phyloP scores from a whole-genome alignment of 305 asterid genomes.

The Monarda citriodora region DNA sequence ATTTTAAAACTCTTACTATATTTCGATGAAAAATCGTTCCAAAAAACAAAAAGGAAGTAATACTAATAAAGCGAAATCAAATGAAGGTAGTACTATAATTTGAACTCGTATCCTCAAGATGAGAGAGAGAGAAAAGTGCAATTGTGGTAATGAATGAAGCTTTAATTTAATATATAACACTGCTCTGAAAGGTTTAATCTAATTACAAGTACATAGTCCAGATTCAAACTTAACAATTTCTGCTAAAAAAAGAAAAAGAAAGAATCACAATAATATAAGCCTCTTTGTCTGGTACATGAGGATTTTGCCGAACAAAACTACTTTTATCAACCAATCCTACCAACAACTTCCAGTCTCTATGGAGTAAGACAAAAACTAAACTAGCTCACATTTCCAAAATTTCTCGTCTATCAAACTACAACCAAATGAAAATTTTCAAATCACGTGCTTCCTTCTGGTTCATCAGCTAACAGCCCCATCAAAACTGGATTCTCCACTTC shows the following conservation, averaged over 20 bases:
- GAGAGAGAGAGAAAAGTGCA: too few relatives aligned
- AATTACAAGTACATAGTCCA: not conserved
- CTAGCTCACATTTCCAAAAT: not conserved
- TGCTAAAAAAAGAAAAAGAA: not conserved
- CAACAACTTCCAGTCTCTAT: not conserved
- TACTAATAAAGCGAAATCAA: too few relatives aligned
- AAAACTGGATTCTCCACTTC: slow-evolving; percentile 44
- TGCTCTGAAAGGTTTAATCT: too few relatives aligned
- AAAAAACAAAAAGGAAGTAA: too few relatives aligned
- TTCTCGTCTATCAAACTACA: not conserved
- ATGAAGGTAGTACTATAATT: too few relatives aligned
- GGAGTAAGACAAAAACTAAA: not conserved
- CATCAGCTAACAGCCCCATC: slow-evolving; percentile 27
- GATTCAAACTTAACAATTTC: not conserved
- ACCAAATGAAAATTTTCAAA: not conserved
- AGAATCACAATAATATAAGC: not conserved
- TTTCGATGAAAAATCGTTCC: too few relatives aligned
- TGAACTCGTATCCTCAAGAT: too few relatives aligned
- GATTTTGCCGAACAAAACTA: not conserved
- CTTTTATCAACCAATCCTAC: not conserved
- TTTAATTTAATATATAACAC: too few relatives aligned
- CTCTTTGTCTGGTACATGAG: not conserved
- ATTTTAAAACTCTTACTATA: too few relatives aligned
- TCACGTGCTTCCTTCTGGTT: slow-evolving; percentile 59
- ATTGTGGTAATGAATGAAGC: too few relatives aligned